A percentile compares a stretch with the other conserved stretches of the same genome.
These are phyloP conservation scores for Hordeum pubiflorum DNA, from an alignment of 202 grass and related monocot species.

Conservation along the genomic window DNA sequence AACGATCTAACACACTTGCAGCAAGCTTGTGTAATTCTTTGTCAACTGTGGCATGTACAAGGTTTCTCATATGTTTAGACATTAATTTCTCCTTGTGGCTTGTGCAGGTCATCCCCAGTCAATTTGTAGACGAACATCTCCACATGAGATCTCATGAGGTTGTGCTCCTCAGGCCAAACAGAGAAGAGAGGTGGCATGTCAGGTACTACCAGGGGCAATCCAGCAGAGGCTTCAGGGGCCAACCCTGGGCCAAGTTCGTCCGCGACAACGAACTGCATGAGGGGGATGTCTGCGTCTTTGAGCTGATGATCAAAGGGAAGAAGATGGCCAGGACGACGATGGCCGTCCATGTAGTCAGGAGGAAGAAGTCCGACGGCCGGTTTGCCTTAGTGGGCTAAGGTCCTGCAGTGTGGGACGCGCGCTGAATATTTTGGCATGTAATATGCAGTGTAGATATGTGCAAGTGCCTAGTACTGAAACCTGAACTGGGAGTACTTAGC, in stretches of 20 bases:
- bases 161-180: conserved; percentile 15
- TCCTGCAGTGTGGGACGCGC: not conserved
- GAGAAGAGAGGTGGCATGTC: conserved; percentile 25
- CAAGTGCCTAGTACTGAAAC: not conserved
- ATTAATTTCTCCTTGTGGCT: not conserved
- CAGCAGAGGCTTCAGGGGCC: not conserved
- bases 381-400: conserved; percentile 10
- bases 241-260: conserved; percentile 35
- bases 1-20: not conserved
- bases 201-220: not conserved
- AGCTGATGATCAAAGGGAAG: conserved; percentile 36
- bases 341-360: conserved; percentile 33
- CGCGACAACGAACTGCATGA: conserved; percentile 13
- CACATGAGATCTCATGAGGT: conserved; percentile 9
- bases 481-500: not conserved
- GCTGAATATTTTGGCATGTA: not conserved
- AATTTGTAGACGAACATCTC: conserved; percentile 32
- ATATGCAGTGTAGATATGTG: not conserved
- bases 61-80: not conserved
- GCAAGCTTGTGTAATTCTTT: not conserved
- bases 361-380: not conserved
- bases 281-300: conserved; percentile 38
- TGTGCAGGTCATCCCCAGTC: conserved; percentile 24
- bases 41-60: too few relatives aligned
- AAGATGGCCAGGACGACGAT: not conserved